A percentile compares a stretch with the other conserved stretches of the same genome.
Conservation (phyloP, 2,329 filamentous ascomycete species). For the Monosporascus sp. region DNA sequence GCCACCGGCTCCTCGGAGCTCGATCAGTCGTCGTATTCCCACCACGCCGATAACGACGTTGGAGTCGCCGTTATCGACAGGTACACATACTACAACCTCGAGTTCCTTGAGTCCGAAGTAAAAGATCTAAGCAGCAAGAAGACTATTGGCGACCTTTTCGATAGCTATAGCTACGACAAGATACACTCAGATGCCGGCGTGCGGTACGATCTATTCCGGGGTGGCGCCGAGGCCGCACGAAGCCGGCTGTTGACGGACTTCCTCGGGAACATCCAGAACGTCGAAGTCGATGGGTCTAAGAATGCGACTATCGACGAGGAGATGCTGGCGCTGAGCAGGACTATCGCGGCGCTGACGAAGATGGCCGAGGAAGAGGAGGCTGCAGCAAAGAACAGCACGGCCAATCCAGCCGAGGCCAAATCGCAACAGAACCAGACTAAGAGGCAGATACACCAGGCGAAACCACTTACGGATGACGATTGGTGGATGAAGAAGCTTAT, state of each 20-base stretch:
- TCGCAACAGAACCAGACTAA: slow-evolving; percentile 1
- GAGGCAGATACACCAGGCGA: slow-evolving; percentile 45
- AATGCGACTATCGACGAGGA: slow-evolving; percentile 64
- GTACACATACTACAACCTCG: slow-evolving; percentile 97
- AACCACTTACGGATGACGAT: slow-evolving; percentile 58
- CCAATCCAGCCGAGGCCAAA: slow-evolving; percentile 14
- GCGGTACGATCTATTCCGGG: slow-evolving; percentile 89
- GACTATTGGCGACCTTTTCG: slow-evolving; percentile 89
- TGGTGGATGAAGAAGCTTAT: slow-evolving; percentile 63
- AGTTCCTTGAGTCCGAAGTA: slow-evolving; percentile 90
- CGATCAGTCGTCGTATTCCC: slow-evolving; percentile 93
- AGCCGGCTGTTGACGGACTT: slow-evolving; percentile 89
- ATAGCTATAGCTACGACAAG: slow-evolving; percentile 90
- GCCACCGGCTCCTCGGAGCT: slow-evolving; percentile 95
- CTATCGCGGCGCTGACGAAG: slow-evolving; percentile 50
- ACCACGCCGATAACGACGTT: slow-evolving; percentile 96
- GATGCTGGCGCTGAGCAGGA: slow-evolving; percentile 67
- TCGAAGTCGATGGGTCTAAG: slow-evolving; percentile 71
- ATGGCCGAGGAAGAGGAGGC: slow-evolving; percentile 42
- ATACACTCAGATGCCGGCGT: slow-evolving; percentile 92
- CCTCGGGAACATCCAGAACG: slow-evolving; percentile 96
- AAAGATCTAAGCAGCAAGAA: slow-evolving; percentile 80
- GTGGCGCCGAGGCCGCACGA: slow-evolving; percentile 71
- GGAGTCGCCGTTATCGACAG: slow-evolving; percentile 97
- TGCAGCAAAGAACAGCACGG: slow-evolving; percentile 21